Evolutionary conservation across 768 basidiomycete species (phyloP), one percentile per base, ranked within the genome.

Genomic region (Tricholomella constricta): DNA sequence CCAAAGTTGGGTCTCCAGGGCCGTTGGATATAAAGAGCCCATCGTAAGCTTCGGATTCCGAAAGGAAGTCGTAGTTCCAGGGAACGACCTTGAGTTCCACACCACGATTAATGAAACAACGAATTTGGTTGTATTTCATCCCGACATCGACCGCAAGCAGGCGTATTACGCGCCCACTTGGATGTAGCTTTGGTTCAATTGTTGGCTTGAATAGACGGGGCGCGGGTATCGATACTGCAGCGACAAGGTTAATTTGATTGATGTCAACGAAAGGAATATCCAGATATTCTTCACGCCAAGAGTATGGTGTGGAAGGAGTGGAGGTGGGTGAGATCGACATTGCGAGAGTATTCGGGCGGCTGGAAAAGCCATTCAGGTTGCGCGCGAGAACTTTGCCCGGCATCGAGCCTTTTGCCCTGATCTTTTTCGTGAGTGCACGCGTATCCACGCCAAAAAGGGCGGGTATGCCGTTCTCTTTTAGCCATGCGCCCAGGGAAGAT

Each of bases 121-220:
- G 83, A 62, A 98, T 94, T 72, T 99, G 97, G 72, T 98, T 98
- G 77, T 91, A 97, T 73, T 99, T 99, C 92, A 98, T 98, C n/a
- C 97, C 97, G 45, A 98, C 96, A 68, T 99, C 97, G 53, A 98
- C 74, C 5, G 93, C 94, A 14, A 99, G 65, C 25, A 99, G 82
- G 55, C 97, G 89, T 26, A 98, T 67, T 0, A 83, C 73, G 45
- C 94, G 84, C 26, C 90, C 91, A 1, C 84, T 86, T 2, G 91
- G 89, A 65, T 97, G 91, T 29, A 83, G 67, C 48, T 75, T 81
- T 20, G 83, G 76, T 45, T 74, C 69, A 32, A 69, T 68, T 8
- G 78, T 78, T 17, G 90, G 85, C 60, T 78, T 75, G 78, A 87
- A 91, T 14, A 93, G 60, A 34, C 83, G 80, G 2, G 95, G 85